Percentiles rank a stretch among this genome's conserved stretches.
Conservation (phyloP, 2,329 filamentous ascomycete species). For the Zymoseptoria pseudotritici region DNA sequence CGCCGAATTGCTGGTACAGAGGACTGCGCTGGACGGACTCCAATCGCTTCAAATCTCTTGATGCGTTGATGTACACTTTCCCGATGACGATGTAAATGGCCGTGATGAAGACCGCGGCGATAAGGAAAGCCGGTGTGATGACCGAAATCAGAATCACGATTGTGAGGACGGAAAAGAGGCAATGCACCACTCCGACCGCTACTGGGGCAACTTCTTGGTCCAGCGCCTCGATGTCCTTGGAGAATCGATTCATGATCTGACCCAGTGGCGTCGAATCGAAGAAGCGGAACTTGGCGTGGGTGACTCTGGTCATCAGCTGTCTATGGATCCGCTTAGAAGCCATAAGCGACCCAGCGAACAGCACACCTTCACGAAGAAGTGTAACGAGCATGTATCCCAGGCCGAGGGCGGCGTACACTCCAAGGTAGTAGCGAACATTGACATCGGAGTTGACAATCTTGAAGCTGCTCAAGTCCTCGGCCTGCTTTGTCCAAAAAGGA, state of each 20-base stretch:
- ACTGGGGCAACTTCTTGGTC: slow-evolving; percentile 94
- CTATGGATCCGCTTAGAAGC: slow-evolving; percentile 82
- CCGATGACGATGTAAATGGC: slow-evolving; percentile 75
- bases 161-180: slow-evolving; percentile 63
- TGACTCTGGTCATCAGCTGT: slow-evolving; percentile 67
- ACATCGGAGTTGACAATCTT: slow-evolving; percentile 40
- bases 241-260: slow-evolving; percentile 97
- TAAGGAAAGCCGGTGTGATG: slow-evolving; percentile 85
- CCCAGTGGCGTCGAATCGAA: slow-evolving; percentile 94
- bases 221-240: slow-evolving; percentile 89
- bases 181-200: slow-evolving; percentile 68
- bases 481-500: slow-evolving; percentile 21
- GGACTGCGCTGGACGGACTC: slow-evolving; percentile 93
- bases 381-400: slow-evolving; percentile 71
- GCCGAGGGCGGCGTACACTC: slow-evolving; percentile 74
- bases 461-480: slow-evolving; percentile 15
- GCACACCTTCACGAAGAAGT: slow-evolving; percentile 72
- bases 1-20: slow-evolving; percentile 94
- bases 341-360: slow-evolving; percentile 85
- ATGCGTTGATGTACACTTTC: slow-evolving; percentile 81
- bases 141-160: slow-evolving; percentile 80
- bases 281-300: slow-evolving; percentile 90
- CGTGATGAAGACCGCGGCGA: slow-evolving; percentile 79
- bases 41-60: slow-evolving; percentile 88
- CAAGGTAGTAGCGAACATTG: slow-evolving; percentile 75